Evolutionary conservation across 495 filamentous ascomycete genomes (phyloP).

Genomic region (Hypoxylon fuscum): DNA sequence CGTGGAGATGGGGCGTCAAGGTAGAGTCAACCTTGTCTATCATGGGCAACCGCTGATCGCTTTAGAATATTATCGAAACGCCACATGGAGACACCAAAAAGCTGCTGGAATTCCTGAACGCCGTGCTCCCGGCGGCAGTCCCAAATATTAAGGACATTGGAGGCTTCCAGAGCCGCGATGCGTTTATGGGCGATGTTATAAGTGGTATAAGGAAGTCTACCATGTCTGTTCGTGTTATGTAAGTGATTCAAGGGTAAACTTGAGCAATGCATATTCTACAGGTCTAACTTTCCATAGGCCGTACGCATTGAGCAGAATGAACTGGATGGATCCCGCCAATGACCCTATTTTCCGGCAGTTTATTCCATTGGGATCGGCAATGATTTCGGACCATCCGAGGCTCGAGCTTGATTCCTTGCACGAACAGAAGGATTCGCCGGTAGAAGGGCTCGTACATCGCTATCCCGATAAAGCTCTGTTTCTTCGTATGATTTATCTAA

Average conservation of each 20-base stretch:
- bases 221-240: constrained; percentile 64
- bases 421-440: constrained; percentile 58
- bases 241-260: constrained; percentile 29
- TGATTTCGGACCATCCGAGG: constrained; percentile 59
- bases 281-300: constrained; percentile 52
- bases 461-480: constrained; percentile 69
- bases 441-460: constrained; percentile 62
- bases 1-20: constrained; percentile 36
- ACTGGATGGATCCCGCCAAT: constrained; percentile 64
- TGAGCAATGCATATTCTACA: no score
- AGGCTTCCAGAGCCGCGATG: constrained; percentile 53
- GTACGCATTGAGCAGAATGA: constrained; percentile 60
- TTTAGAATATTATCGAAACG: constrained; percentile 35
- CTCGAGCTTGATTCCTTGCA: constrained; percentile 55
- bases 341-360: constrained; percentile 66
- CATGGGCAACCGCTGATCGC: background rate
- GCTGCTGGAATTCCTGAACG: constrained; percentile 43
- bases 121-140: constrained; percentile 56
- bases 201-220: constrained; percentile 58
- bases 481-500: constrained; percentile 53
- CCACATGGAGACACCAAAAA: background rate
- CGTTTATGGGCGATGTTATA: constrained; percentile 62
- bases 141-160: constrained; percentile 42
- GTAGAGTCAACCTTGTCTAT: constrained; percentile 10
- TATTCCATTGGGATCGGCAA: constrained; percentile 58